Evolutionary conservation across 768 basidiomycete species (phyloP), one percentile per base, ranked within the genome.

Genomic region (Postia placenta): DNA sequence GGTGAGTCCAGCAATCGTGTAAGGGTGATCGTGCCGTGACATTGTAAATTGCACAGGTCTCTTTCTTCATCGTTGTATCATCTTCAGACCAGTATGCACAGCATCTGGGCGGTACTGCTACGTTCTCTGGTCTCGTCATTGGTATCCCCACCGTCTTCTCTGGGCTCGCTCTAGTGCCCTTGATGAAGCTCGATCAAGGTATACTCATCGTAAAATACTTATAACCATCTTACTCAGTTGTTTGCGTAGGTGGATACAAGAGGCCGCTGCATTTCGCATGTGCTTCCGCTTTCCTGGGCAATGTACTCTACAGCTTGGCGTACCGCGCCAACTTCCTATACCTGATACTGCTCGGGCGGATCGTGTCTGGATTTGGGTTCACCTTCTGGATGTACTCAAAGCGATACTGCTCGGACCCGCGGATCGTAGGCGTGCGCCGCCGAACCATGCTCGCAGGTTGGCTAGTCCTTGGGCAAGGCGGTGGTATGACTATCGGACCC

Each of bases 1-100:
- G 68, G 78, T 78, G 45, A 5, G 65, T 46, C 7, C n/a, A 33
- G 26, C n/a, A 35, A n/a, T 35, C 9, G n/a, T 17, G 12, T 11
- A 6, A 39, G 27, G 15, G 17, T 43, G 22, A 30, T 4, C 20
- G 24, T 42, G 17, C 15, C 30, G 17, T 40, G 25, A 27, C 37
- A 51, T 20, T 30, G 19, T 17, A 20, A n/a, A 19, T 45, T 24
- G 33, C 30, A 23, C 27, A 85, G 85, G 59, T 81, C 4, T 77
- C 80, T 0, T 86, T 86, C 66, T 87, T 84, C 62, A 76, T 85
- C 49, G 70, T 84, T 36, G 79, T 87, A 3, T 81, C 84, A 2
- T 83, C 84, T 1, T 79, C 82, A 1, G 79, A 76, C 56, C 69
- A 71, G 44, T 85, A 87, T 57, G 78, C 81, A 0, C 71, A 78